Conservation (phyloP, 352 stramenopile species). For the Achlya hypogyna region DNA sequence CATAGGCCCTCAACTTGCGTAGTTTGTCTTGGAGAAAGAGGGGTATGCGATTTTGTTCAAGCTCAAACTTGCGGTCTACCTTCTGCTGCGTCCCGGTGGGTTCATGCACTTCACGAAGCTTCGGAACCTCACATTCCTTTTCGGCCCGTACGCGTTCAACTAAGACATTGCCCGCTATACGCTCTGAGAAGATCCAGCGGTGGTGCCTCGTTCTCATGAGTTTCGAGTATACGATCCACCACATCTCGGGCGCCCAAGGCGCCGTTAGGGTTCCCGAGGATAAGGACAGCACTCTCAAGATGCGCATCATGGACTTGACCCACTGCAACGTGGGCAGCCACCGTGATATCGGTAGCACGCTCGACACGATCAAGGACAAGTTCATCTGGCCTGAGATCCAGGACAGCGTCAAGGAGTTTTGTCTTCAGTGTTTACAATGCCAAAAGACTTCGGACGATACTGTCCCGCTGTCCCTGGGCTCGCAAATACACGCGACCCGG, state of each 20-base stretch:
- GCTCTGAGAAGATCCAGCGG: conserved; percentile 5
- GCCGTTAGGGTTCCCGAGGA: too few relatives aligned
- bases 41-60: conserved; percentile 3
- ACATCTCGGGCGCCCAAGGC: conserved; percentile 5
- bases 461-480: not conserved
- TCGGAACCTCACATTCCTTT: conserved; percentile 17
- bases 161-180: not conserved
- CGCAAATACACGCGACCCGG: not conserved
- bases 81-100: not conserved
- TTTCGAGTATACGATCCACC: conserved; percentile 16
- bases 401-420: too few relatives aligned
- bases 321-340: too few relatives aligned
- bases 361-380: too few relatives aligned
- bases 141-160: not conserved
- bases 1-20: not conserved
- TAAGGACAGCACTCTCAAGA: too few relatives aligned
- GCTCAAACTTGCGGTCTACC: not conserved
- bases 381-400: not conserved
- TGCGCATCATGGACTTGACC: too few relatives aligned
- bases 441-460: not conserved
- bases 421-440: not conserved
- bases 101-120: conserved; percentile 12
- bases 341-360: not conserved
- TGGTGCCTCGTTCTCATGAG: conserved; percentile 13
- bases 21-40: not conserved